phyloP scores from a whole-genome alignment of 2,329 filamentous ascomycete genomes.

The Allantophomopsis cytisporea region DNA sequence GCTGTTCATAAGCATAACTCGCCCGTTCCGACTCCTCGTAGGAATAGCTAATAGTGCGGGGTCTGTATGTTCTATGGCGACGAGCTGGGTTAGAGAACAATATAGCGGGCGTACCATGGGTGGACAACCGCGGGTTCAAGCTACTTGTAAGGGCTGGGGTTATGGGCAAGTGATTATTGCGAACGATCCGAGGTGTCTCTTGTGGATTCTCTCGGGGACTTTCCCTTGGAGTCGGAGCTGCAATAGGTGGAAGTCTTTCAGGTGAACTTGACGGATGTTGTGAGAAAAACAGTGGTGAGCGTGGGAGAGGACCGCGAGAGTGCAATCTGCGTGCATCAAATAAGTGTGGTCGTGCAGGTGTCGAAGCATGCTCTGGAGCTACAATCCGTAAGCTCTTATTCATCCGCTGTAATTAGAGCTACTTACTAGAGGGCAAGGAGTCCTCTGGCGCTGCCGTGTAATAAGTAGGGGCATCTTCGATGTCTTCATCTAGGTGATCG shows the following conservation, averaged over 20 bases:
- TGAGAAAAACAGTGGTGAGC: constrained; percentile 18
- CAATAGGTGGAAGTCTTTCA: constrained; percentile 5
- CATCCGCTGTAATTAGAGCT: background rate
- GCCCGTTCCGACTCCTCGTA: constrained; percentile 17
- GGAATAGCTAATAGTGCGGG: constrained; percentile 21
- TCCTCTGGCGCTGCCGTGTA: no score
- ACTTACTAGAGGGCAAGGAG: constrained; percentile 6
- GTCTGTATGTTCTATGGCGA: constrained; percentile 14
- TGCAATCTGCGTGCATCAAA: constrained; percentile 4
- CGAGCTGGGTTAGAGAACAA: constrained; percentile 17
- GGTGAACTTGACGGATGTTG: constrained; percentile 18
- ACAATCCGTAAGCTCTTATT: constrained; percentile 1
- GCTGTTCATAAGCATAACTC: constrained; percentile 16
- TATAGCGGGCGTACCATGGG: constrained; percentile 13
- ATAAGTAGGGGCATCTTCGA: no score
- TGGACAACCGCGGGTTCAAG: constrained; percentile 12
- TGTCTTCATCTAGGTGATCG: no score
- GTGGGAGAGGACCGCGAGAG: constrained; percentile 10
- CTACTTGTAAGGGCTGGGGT: constrained; percentile 3
- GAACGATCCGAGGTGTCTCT: no score
- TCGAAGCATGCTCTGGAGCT: constrained; percentile 15
- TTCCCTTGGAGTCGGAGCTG: no score
- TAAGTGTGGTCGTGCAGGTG: constrained; percentile 9
- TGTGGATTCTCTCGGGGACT: no score
- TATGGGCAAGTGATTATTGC: no score